Evolutionary conservation across 1,139 yeast genomes (phyloP).

Genomic region (Meyerozyma sp.): DNA sequence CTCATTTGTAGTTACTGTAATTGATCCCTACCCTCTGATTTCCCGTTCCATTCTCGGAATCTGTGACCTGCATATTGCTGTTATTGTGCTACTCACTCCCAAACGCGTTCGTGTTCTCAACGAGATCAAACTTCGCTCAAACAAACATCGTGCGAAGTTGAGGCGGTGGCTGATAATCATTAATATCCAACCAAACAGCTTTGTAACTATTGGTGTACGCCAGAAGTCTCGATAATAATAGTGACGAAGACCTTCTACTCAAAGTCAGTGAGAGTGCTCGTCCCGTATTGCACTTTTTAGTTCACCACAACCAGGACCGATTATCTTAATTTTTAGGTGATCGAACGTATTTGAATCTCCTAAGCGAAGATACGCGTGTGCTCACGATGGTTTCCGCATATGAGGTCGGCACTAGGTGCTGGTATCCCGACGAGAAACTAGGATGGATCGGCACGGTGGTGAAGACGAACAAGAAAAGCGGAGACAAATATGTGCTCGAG

Average conservation of each 20-base stretch:
- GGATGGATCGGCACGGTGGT: slow-evolving; percentile 95
- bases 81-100: slow-evolving; percentile 2
- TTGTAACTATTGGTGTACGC: neutral
- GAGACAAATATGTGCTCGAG: slow-evolving; percentile 52
- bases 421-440: slow-evolving; percentile 84
- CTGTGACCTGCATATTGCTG: neutral
- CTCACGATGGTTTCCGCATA: slow-evolving; percentile 21
- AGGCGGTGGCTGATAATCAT: neutral
- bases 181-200: neutral
- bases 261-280: too few relatives aligned
- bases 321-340: too few relatives aligned
- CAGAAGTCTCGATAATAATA: too few relatives aligned
- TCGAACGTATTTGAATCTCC: too few relatives aligned
- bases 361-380: neutral
- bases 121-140: slow-evolving; percentile 1
- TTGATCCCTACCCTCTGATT: neutral
- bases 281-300: too few relatives aligned
- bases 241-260: too few relatives aligned
- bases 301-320: too few relatives aligned
- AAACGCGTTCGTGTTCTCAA: slow-evolving; percentile 2
- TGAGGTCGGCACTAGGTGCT: slow-evolving; percentile 66
- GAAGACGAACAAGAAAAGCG: slow-evolving; percentile 43
- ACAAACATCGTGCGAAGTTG: neutral
- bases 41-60: neutral
- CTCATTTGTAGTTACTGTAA: neutral